These are phyloP conservation scores for Astrocystis sublimbata DNA, from an alignment of 495 filamentous ascomycete genomes.

Conservation along the genomic window DNA sequence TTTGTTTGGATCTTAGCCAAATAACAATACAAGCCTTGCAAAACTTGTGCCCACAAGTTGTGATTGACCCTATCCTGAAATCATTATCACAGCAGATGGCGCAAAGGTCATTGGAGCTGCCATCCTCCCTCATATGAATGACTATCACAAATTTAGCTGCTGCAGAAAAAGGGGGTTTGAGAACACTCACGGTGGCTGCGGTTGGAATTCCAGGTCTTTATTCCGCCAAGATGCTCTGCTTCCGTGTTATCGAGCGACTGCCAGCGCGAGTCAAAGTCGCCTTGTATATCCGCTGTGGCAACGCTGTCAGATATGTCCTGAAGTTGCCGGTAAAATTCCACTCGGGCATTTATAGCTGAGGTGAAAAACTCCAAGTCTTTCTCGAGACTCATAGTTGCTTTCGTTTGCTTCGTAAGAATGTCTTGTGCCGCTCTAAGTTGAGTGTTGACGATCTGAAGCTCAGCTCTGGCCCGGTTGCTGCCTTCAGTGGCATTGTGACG, in stretches of 20 bases:
- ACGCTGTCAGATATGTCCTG: slow-evolving; percentile 88
- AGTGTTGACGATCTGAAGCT: slow-evolving; percentile 60
- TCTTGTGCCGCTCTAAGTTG: slow-evolving; percentile 59
- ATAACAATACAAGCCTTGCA: slow-evolving; percentile 79
- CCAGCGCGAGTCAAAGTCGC: slow-evolving; percentile 70
- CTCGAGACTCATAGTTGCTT: slow-evolving; percentile 59
- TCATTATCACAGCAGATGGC: slow-evolving; percentile 69
- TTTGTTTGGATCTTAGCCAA: slow-evolving; percentile 68
- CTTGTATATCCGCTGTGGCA: slow-evolving; percentile 66
- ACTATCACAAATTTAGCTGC: slow-evolving; percentile 34
- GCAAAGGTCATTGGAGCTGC: slow-evolving; percentile 64
- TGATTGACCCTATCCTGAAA: slow-evolving; percentile 80
- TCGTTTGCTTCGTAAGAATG: slow-evolving; percentile 64
- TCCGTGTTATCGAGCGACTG: slow-evolving; percentile 63
- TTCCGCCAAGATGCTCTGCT: not conserved
- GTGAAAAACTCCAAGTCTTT: slow-evolving; percentile 77
- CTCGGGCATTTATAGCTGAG: slow-evolving; percentile 72
- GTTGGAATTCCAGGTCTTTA: slow-evolving; percentile 56
- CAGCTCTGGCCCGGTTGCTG: slow-evolving; percentile 61
- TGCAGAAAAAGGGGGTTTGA: not conserved
- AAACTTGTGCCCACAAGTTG: slow-evolving; percentile 86
- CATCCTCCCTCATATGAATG: slow-evolving; percentile 49
- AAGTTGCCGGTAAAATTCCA: slow-evolving; percentile 87
- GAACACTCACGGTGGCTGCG: slow-evolving; percentile 22
- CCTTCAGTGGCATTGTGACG: slow-evolving; percentile 60